These are phyloP conservation scores for Thalassiosira allenii DNA, from an alignment of 352 stramenopile genomes.

Conservation along the genomic window DNA sequence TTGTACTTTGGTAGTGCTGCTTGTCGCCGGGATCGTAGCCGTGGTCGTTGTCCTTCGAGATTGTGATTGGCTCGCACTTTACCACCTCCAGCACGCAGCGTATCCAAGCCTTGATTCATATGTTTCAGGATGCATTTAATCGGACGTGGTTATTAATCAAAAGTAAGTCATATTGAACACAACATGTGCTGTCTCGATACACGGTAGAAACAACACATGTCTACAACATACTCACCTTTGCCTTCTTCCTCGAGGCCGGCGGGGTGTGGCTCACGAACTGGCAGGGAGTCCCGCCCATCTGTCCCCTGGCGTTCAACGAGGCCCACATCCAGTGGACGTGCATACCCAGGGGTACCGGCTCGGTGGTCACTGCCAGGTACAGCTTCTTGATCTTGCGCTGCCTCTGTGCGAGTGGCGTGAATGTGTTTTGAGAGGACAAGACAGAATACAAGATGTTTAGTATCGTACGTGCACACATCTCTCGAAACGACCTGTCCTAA, in stretches of 20 bases:
- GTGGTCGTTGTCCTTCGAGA: conserved; percentile 57
- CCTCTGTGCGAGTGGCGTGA: too few species aligned
- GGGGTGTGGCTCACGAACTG: conserved; percentile 76
- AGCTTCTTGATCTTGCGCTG: conserved; percentile 84
- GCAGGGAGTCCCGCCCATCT: conserved; percentile 77
- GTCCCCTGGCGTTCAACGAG: conserved; percentile 62
- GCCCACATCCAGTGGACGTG: conserved; percentile 87
- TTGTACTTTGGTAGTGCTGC: conserved; percentile 83
- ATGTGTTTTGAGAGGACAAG: too few species aligned
- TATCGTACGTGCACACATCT: too few species aligned
- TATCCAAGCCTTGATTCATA: conserved; percentile 74
- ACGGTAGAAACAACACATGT: neutral
- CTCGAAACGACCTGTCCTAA: too few species aligned
- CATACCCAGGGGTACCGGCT: conserved; percentile 81
- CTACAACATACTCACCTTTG: conserved; percentile 47
- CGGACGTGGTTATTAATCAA: neutral
- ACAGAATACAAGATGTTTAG: too few species aligned
- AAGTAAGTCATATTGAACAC: too few species aligned
- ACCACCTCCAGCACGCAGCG: conserved; percentile 84
- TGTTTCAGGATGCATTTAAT: neutral
- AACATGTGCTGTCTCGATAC: neutral
- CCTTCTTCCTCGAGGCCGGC: conserved; percentile 73
- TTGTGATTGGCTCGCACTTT: conserved; percentile 79
- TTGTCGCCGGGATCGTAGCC: conserved; percentile 72
- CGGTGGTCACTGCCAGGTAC: conserved; percentile 80